These are phyloP conservation scores for Omphalotus guepiniiformis DNA, from an alignment of 768 basidiomycete genomes.

Conservation along the genomic window DNA sequence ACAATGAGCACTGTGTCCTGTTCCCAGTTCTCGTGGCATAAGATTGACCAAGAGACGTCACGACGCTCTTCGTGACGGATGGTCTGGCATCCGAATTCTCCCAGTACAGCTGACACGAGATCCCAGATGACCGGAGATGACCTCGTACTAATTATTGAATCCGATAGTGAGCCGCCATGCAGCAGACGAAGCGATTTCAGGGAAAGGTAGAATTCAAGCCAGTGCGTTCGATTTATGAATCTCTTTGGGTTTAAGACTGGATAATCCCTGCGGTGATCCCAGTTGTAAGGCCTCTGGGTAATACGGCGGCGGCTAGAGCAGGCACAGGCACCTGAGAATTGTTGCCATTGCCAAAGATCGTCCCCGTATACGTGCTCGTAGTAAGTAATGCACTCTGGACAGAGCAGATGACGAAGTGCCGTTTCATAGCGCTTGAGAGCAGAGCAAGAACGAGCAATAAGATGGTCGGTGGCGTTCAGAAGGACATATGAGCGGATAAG, in stretches of 20 bases:
- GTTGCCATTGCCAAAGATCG: constrained; percentile 31
- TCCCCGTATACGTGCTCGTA: constrained; percentile 32
- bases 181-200: constrained; percentile 1
- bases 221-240: constrained; percentile 1
- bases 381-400: constrained; percentile 32
- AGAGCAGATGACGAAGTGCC: constrained; percentile 33
- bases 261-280: not conserved
- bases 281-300: constrained; percentile 3
- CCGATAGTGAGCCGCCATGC: not conserved
- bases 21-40: not conserved
- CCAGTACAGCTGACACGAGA: constrained; percentile 4
- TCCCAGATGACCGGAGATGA: constrained; percentile 1
- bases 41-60: not conserved
- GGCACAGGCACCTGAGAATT: constrained; percentile 10
- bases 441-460: constrained; percentile 36
- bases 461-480: constrained; percentile 34
- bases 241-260: not conserved
- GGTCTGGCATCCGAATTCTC: constrained; percentile 1
- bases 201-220: constrained; percentile 9
- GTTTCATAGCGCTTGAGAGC: constrained; percentile 40
- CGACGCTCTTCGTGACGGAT: not conserved
- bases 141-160: not conserved
- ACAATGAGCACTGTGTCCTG: not conserved
- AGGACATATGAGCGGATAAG: constrained; percentile 46
- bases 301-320: not conserved